Evolutionary conservation across 1,284 basidiomycete genomes (phyloP).

Genomic region (Pyrrhoderma noxium): DNA sequence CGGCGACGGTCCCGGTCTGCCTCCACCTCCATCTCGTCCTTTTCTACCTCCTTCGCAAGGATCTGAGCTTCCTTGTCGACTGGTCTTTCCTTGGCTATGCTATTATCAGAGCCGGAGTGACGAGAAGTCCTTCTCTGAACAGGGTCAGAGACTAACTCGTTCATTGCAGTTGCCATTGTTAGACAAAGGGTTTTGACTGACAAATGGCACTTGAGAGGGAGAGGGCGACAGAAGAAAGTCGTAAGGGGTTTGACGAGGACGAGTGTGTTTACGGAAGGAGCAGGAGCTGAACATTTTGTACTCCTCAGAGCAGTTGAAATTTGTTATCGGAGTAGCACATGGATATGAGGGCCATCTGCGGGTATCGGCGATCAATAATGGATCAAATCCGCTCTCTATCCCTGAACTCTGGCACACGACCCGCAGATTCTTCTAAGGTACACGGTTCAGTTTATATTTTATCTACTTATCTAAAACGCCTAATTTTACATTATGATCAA

Average conservation of each 20-base stretch:
- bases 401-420: too few relatives aligned
- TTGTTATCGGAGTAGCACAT: neutral
- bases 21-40: constrained; percentile 23
- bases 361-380: neutral
- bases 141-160: constrained; percentile 5
- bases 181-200: neutral
- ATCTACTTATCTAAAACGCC: too few relatives aligned
- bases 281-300: too few relatives aligned
- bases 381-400: too few relatives aligned
- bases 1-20: constrained; percentile 20
- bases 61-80: constrained; percentile 22
- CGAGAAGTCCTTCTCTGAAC: neutral
- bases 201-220: neutral
- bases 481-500: too few relatives aligned
- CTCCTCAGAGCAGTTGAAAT: too few relatives aligned
- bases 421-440: too few relatives aligned
- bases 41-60: constrained; percentile 16
- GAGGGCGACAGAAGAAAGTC: neutral
- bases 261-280: too few relatives aligned
- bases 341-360: neutral
- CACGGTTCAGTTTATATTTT: too few relatives aligned
- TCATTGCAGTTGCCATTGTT: neutral
- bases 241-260: neutral
- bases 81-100: constrained; percentile 4
- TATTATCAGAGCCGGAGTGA: constrained; percentile 1